Percentiles rank a stretch among this genome's conserved stretches.
phyloP scores from a whole-genome alignment of 805 yeast genomes.

The Groenewaldozyma tartarivorans region DNA sequence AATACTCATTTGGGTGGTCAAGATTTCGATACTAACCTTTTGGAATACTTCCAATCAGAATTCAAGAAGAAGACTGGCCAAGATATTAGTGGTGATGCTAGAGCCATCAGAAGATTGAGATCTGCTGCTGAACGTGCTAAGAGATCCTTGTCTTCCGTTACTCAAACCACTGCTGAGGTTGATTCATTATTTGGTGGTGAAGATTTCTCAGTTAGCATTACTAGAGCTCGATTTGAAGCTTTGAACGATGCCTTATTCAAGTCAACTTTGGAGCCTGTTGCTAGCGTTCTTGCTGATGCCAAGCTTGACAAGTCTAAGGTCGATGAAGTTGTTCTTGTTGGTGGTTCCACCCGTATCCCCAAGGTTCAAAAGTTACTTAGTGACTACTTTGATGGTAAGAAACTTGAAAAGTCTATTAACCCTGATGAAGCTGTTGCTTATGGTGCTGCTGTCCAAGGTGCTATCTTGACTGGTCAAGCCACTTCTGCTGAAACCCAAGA shows the following conservation, averaged over 20 bases:
- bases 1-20: conserved; percentile 99
- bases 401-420: conserved; percentile 92
- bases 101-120: conserved; percentile 97
- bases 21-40: conserved; percentile 95
- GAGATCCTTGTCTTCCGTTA: conserved; percentile 94
- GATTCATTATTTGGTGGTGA: conserved; percentile 94
- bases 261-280: conserved; percentile 90
- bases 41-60: conserved; percentile 85
- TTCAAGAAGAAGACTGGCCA: conserved; percentile 92
- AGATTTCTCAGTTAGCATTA: conserved; percentile 85
- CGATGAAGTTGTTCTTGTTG: conserved; percentile 92
- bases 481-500: conserved; percentile 90
- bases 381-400: conserved; percentile 94
- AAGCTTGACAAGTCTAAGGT: conserved; percentile 74
- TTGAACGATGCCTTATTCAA: conserved; percentile 87
- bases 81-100: conserved; percentile 82
- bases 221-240: conserved; percentile 98
- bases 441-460: conserved; percentile 99
- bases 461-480: conserved; percentile 89
- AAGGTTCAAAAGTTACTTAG: conserved; percentile 91
- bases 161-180: conserved; percentile 93
- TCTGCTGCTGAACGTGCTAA: conserved; percentile 99
- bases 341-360: conserved; percentile 99
- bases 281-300: conserved; percentile 89
- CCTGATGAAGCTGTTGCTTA: conserved; percentile 99